phyloP scores from a whole-genome alignment of 768 basidiomycete genomes.

The Suillus placidus region DNA sequence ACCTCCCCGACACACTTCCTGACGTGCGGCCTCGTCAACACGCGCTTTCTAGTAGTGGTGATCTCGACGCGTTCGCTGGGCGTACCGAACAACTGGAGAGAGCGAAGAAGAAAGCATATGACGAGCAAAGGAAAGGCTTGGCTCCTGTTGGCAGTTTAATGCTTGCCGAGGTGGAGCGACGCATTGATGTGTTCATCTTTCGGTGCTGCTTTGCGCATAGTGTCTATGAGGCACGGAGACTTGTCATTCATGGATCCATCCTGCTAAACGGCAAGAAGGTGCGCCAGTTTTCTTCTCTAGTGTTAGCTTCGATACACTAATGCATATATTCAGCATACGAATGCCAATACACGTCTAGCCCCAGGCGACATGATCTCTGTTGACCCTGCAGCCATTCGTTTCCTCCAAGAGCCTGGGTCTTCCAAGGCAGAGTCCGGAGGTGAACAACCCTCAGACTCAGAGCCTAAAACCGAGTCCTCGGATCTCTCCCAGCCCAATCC shows the following conservation, averaged over 20 bases:
- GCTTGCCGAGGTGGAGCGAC: slow-evolving; percentile 91
- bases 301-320: slow-evolving; percentile 3
- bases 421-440: slow-evolving; percentile 19
- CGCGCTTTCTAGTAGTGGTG: slow-evolving; percentile 31
- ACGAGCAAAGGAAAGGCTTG: slow-evolving; percentile 62
- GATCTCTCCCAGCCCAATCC: slow-evolving; percentile 3
- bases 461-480: neutral
- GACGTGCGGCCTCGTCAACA: slow-evolving; percentile 71
- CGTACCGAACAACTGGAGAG: slow-evolving; percentile 47
- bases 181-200: slow-evolving; percentile 93
- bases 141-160: slow-evolving; percentile 95
- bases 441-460: slow-evolving; percentile 6
- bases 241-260: slow-evolving; percentile 88
- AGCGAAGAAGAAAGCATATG: slow-evolving; percentile 49
- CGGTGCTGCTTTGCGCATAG: slow-evolving; percentile 85
- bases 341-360: slow-evolving; percentile 84
- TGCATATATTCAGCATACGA: slow-evolving; percentile 58
- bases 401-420: slow-evolving; percentile 51
- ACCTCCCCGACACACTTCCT: slow-evolving; percentile 83
- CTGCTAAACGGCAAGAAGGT: slow-evolving; percentile 90
- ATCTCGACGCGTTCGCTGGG: slow-evolving; percentile 61
- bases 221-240: slow-evolving; percentile 84
- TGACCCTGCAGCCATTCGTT: slow-evolving; percentile 76
- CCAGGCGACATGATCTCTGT: slow-evolving; percentile 96
- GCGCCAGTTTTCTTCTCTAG: slow-evolving; percentile 26